Percentiles rank a stretch among this genome's conserved stretches.
phyloP scores from a whole-genome alignment of 2,329 filamentous ascomycete species.

The Lachnellula arida region DNA sequence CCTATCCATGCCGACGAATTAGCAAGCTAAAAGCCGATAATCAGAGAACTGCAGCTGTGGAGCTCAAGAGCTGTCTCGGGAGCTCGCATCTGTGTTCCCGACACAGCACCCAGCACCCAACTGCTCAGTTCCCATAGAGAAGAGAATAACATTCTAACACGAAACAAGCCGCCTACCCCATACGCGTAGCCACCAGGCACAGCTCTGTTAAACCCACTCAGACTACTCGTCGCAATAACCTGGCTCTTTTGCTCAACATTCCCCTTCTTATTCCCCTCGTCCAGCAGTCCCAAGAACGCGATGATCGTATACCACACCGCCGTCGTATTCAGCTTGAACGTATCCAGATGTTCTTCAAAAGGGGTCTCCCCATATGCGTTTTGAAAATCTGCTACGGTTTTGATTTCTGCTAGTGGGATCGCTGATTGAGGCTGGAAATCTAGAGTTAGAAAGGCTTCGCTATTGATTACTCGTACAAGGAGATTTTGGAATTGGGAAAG shows the following conservation, averaged over 20 bases:
- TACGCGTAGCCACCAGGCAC: conserved; percentile 49
- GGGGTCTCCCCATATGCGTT: conserved; percentile 16
- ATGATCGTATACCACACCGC: conserved; percentile 63
- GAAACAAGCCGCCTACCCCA: conserved; percentile 38
- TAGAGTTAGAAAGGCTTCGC: background rate
- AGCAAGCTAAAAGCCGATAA: too few species aligned
- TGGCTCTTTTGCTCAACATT: conserved; percentile 50
- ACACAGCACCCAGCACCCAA: too few species aligned
- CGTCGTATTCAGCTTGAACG: conserved; percentile 58
- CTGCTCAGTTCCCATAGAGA: too few species aligned
- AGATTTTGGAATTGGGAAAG: background rate
- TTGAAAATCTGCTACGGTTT: conserved; percentile 31
- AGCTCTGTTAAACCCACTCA: conserved; percentile 52
- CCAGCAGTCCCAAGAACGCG: conserved; percentile 62
- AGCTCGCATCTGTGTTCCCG: too few species aligned
- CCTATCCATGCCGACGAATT: background rate
- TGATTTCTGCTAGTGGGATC: background rate
- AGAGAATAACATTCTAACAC: too few species aligned
- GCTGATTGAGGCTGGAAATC: background rate
- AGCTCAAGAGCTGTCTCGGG: conserved; percentile 61
- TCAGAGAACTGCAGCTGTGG: too few species aligned
- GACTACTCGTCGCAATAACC: conserved; percentile 66
- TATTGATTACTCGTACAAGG: background rate
- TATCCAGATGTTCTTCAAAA: conserved; percentile 21
- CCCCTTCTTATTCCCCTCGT: conserved; percentile 54